Evolutionary conservation across 345 rosid genomes (phyloP).

Genomic region (Tarenaya hassleriana): DNA sequence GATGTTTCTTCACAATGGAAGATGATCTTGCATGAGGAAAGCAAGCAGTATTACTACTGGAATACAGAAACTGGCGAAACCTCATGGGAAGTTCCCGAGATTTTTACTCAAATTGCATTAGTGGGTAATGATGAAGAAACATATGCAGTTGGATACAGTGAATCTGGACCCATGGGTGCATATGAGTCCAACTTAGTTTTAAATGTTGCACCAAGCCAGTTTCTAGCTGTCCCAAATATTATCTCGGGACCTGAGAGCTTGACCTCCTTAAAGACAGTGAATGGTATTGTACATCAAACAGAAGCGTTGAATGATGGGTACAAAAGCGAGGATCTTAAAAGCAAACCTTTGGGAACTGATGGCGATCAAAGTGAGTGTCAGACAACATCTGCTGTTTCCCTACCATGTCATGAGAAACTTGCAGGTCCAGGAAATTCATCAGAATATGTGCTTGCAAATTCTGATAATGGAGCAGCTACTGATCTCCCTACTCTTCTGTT

Average conservation of each 20-base stretch:
- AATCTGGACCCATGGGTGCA: conserved; percentile 26
- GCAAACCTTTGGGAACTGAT: conserved; percentile 24
- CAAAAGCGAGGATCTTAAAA: conserved; percentile 28
- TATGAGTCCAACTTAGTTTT: conserved; percentile 26
- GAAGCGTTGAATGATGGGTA: conserved; percentile 28
- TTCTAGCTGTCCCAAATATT: conserved; percentile 23
- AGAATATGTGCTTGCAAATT: conserved; percentile 22
- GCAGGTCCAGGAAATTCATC: conserved; percentile 18
- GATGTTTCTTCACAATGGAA: conserved; percentile 66
- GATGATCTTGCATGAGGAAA: conserved; percentile 87
- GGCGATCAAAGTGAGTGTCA: conserved; percentile 28
- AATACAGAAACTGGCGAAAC: conserved; percentile 93
- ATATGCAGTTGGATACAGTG: conserved; percentile 32
- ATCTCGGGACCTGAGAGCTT: conserved; percentile 22
- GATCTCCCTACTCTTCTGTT: conserved; percentile 45
- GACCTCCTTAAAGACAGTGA: conserved; percentile 25
- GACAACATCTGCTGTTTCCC: conserved; percentile 26
- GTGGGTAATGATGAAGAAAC: conserved; percentile 22
- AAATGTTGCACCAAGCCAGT: conserved; percentile 29
- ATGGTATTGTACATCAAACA: conserved; percentile 20
- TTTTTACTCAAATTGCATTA: conserved; percentile 38
- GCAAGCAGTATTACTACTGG: conserved; percentile 87
- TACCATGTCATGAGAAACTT: conserved; percentile 22
- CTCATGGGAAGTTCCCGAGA: conserved; percentile 82
- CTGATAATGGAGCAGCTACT: conserved; percentile 28